phyloP scores from a whole-genome alignment of 2,329 filamentous ascomycete species.

The Sordariomycetes sp. region DNA sequence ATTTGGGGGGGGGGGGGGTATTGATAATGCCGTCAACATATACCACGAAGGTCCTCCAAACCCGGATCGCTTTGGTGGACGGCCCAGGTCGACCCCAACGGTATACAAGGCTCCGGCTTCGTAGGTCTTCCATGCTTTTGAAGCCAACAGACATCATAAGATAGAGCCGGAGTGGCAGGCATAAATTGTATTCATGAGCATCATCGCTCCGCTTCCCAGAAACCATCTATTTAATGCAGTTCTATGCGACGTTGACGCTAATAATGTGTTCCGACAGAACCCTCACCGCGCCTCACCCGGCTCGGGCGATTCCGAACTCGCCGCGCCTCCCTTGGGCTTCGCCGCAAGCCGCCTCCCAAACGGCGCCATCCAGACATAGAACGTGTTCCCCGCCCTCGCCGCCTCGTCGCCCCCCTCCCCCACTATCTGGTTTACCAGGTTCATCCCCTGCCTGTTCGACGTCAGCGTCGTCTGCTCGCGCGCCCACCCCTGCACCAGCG shows the following conservation, averaged over 20 bases:
- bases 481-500: slow-evolving; percentile 28
- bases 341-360: slow-evolving; percentile 6
- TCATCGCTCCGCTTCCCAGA: background rate
- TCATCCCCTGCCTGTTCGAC: slow-evolving; percentile 25
- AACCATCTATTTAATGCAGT: background rate
- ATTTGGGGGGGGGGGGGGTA: too few relatives aligned
- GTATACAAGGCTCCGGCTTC: too few relatives aligned
- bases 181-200: background rate
- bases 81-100: too few relatives aligned
- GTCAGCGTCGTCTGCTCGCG: slow-evolving; percentile 22
- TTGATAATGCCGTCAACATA: too few relatives aligned
- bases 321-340: background rate
- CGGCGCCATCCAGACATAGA: slow-evolving; percentile 4
- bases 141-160: too few relatives aligned
- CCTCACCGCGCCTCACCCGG: background rate
- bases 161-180: background rate
- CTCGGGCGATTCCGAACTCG: background rate
- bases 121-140: too few relatives aligned
- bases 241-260: background rate
- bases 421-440: slow-evolving; percentile 2
- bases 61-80: too few relatives aligned
- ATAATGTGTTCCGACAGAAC: background rate
- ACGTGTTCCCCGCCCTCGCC: slow-evolving; percentile 2
- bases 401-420: background rate
- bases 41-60: too few relatives aligned